phyloP scores from a whole-genome alignment of 495 filamentous ascomycete genomes.

The Talaromyces stipitatus region DNA sequence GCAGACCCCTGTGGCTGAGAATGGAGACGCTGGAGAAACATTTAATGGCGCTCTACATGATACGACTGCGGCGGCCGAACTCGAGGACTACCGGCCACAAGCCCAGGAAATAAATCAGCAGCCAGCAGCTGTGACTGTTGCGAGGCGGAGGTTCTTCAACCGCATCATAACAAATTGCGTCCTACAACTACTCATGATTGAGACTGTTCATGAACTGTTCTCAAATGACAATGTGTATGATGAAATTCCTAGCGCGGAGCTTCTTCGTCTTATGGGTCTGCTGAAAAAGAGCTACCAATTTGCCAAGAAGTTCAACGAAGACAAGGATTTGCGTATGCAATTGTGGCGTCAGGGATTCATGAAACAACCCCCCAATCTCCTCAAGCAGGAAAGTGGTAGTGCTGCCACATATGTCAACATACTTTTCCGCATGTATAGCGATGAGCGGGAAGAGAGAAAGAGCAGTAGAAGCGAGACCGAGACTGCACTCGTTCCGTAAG shows the following conservation, averaged over 20 bases:
- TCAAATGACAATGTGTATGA: slow-evolving; percentile 93
- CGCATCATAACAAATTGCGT: slow-evolving; percentile 99
- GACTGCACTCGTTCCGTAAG: slow-evolving; percentile 78
- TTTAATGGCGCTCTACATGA: slow-evolving; percentile 16
- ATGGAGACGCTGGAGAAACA: slow-evolving; percentile 31
- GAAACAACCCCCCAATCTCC: slow-evolving; percentile 97
- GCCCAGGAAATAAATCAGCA: slow-evolving; percentile 65
- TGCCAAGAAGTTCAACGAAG: slow-evolving; percentile 92
- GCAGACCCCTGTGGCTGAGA: slow-evolving; percentile 27
- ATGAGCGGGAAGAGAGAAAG: slow-evolving; percentile 73
- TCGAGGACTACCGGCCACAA: slow-evolving; percentile 85
- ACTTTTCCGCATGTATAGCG: slow-evolving; percentile 92
- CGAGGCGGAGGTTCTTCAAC: slow-evolving; percentile 95
- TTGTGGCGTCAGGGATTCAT: slow-evolving; percentile 98
- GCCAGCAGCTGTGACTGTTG: slow-evolving; percentile 83
- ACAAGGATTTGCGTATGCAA: slow-evolving; percentile 90
- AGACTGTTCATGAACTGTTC: slow-evolving; percentile 97
- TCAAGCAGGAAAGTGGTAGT: slow-evolving; percentile 92
- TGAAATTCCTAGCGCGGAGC: slow-evolving; percentile 79
- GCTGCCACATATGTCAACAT: slow-evolving; percentile 93
- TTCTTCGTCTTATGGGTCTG: slow-evolving; percentile 86
- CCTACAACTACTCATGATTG: slow-evolving; percentile 95
- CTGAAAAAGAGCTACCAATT: slow-evolving; percentile 94
- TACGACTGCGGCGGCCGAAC: slow-evolving; percentile 29
- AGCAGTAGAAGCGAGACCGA: slow-evolving; percentile 76